These are phyloP conservation scores for Citropsis articulata DNA, from an alignment of 345 rosid genomes.

Conservation along the genomic window DNA sequence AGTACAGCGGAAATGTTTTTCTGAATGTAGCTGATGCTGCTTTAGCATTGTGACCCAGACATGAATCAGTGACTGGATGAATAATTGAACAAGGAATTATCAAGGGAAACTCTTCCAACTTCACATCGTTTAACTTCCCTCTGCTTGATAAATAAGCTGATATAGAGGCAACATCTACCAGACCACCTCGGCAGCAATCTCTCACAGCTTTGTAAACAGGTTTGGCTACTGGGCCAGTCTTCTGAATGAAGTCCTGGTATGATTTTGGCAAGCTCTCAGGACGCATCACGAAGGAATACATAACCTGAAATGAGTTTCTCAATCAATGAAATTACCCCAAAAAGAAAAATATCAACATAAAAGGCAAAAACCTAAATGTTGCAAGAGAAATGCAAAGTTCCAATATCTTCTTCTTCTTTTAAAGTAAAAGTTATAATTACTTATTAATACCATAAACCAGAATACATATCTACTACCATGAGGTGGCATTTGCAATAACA, in stretches of 20 bases:
- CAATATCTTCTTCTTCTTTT: background rate
- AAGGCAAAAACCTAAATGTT: background rate
- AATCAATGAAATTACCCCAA: background rate
- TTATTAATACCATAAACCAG: background rate
- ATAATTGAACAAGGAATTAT: conserved; percentile 88
- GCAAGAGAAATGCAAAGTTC: background rate
- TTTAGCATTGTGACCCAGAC: conserved; percentile 76
- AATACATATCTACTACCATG: background rate
- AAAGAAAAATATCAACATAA: background rate
- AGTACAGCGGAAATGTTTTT: conserved; percentile 95
- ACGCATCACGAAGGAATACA: conserved; percentile 90
- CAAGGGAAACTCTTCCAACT: conserved; percentile 73
- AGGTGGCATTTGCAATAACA: background rate
- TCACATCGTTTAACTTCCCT: conserved; percentile 45
- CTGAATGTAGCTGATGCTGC: conserved; percentile 91
- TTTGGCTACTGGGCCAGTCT: conserved; percentile 90
- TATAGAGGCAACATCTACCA: conserved; percentile 67
- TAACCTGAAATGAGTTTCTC: conserved; percentile 47
- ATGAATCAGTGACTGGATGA: conserved; percentile 81
- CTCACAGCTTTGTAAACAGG: conserved; percentile 93
- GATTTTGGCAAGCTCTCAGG: conserved; percentile 98
- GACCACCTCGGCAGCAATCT: conserved; percentile 89
- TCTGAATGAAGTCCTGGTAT: conserved; percentile 91
- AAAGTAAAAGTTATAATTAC: background rate
- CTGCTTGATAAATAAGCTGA: conserved; percentile 60